Base-by-base conservation (phyloP, 345 rosid genomes). In the Cardiospermum halicacabum region DNA sequence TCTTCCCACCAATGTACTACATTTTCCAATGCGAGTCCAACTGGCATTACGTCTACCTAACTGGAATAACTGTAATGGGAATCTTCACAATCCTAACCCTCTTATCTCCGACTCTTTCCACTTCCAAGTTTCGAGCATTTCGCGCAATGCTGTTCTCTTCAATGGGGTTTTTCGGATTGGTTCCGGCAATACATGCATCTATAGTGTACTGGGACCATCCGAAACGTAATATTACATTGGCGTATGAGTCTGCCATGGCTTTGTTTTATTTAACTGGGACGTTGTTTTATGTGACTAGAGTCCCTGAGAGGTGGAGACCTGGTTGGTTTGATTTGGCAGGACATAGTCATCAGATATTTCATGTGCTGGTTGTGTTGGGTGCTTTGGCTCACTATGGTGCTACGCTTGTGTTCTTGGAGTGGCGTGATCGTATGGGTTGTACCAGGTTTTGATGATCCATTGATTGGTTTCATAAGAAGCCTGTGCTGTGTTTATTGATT, bases 341-440 rank as follows among this genome's bases (percentile, higher is more conserved):
- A 0, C 96, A 92, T 42, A 92, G 98, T 51, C 98, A 88, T 72
- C 98, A 92, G 69, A 84, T 92, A 22, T 92, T 92, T 49, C 98
- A 89, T 74, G 84, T 89, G 11, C 73, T 92, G n/a, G 96, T 92
- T 69, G 65, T 92, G 69, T 64, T 86, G 74, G 96, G 96, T 49
- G 98, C 96, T 12, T 72, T 89, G 83, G 93, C 98, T 42, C 98
- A 92, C 69, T 92, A 92, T 62, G 88, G 83, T 26, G 89, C 98
- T 18, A 78, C 96, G 8, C 84, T 89, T 25, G 37, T 84, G 54
- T 83, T 92, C 65, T 71, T 92, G 78, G 93, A 86, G 55, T 87
- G 93, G 85, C 89, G 93, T 48, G 84, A 82, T 53, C 80, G 28
- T 39, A 72, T 75, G 22, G 82, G 92, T 39, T 92, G 98, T 50